A percentile compares a stretch with the other conserved stretches of the same genome.
Conservation (phyloP, 495 filamentous ascomycete genomes). For the Sabuloglossum arenarium region DNA sequence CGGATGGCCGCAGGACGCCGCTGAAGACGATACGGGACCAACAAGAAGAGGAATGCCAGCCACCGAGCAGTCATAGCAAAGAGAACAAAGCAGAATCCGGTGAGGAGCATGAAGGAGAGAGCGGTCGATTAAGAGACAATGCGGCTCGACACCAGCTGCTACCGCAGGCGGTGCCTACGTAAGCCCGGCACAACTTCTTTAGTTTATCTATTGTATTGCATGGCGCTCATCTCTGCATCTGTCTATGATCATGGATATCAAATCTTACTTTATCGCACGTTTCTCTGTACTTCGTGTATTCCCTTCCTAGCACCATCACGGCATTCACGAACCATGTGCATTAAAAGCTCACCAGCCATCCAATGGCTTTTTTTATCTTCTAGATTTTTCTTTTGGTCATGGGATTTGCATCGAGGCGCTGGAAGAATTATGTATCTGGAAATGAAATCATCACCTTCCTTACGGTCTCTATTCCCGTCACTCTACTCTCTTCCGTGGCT, state of each 20-base stretch:
- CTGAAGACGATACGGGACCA: slow-evolving; percentile 29
- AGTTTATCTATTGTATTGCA: background rate
- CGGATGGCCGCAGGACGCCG: slow-evolving; percentile 31
- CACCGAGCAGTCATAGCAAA: background rate
- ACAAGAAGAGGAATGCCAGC: slow-evolving; percentile 5
- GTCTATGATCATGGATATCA: background rate
- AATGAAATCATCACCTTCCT: background rate
- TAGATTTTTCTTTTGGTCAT: background rate
- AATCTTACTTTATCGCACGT: background rate
- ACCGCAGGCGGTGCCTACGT: background rate
- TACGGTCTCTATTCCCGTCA: background rate
- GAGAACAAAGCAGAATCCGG: background rate
- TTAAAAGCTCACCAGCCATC: background rate
- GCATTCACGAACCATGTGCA: background rate
- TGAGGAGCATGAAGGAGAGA: background rate
- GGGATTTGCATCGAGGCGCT: background rate
- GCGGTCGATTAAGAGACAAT: background rate
- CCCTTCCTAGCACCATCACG: background rate
- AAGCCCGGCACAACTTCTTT: background rate
- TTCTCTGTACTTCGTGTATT: background rate
- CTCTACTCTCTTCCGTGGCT: background rate
- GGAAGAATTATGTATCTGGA: background rate
- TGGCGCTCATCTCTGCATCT: background rate
- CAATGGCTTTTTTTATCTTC: background rate
- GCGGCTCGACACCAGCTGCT: background rate